phyloP scores from a whole-genome alignment of 2,329 filamentous ascomycete species.

The Hymenoscyphus fructigenus region DNA sequence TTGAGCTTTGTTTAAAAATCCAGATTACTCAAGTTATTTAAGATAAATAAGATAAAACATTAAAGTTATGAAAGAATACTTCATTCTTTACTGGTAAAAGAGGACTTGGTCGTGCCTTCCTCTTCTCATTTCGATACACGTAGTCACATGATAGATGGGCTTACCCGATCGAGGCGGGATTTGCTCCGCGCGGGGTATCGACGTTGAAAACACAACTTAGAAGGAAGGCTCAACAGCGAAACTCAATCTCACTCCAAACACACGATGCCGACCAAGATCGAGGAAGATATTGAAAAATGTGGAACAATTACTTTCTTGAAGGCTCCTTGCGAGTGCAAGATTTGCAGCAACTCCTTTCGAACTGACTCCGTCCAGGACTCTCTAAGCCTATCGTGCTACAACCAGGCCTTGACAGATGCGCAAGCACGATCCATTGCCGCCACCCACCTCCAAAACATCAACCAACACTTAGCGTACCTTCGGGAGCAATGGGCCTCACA shows the following conservation, averaged over 20 bases:
- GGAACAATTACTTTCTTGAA: background rate
- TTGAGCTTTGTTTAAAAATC: too few relatives aligned
- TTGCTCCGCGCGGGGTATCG: too few relatives aligned
- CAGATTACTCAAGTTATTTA: too few relatives aligned
- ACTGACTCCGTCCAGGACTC: background rate
- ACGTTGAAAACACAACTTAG: too few relatives aligned
- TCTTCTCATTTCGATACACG: too few relatives aligned
- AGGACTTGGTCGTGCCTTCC: too few relatives aligned
- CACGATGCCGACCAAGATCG: background rate
- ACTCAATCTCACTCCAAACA: background rate
- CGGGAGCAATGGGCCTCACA: background rate
- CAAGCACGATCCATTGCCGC: background rate
- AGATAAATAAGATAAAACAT: too few relatives aligned
- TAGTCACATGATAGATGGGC: too few relatives aligned
- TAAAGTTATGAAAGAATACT: too few relatives aligned
- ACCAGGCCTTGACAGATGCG: background rate
- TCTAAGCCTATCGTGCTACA: background rate
- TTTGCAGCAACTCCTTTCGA: background rate
- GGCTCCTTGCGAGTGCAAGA: background rate
- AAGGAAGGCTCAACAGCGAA: too few relatives aligned
- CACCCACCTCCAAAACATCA: background rate
- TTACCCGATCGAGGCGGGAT: too few relatives aligned
- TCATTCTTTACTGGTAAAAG: too few relatives aligned
- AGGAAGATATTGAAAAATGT: background rate
- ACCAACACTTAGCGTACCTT: background rate